phyloP scores from a whole-genome alignment of 2,329 filamentous ascomycete genomes.

The Lasiodiplodia gonubiensis region DNA sequence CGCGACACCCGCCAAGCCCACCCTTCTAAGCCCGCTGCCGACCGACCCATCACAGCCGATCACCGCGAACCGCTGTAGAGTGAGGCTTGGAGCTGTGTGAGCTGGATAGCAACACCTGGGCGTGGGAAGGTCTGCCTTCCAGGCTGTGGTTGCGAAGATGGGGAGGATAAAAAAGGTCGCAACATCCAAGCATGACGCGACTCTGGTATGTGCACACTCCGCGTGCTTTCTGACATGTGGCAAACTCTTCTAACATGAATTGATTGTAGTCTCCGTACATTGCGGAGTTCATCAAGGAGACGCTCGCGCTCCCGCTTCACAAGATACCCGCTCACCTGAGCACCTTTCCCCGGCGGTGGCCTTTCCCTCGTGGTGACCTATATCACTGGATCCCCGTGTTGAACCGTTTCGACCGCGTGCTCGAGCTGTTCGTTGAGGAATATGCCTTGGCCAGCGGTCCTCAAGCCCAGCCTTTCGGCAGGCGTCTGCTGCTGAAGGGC shows the following conservation, averaged over 20 bases:
- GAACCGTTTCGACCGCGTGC: constrained; percentile 88
- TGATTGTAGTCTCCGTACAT: constrained; percentile 79
- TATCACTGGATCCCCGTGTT: constrained; percentile 98
- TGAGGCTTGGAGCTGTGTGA: constrained; percentile 2
- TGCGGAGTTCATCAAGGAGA: constrained; percentile 75
- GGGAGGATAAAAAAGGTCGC: constrained; percentile 63
- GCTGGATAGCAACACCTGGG: constrained; percentile 25
- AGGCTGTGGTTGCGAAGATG: constrained; percentile 50
- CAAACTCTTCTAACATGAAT: constrained; percentile 1
- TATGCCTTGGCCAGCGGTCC: constrained; percentile 83
- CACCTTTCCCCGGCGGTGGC: constrained; percentile 87
- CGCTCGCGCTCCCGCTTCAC: constrained; percentile 72
- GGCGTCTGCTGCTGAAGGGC: constrained; percentile 67
- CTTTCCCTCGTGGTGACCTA: constrained; percentile 90
- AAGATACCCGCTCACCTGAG: constrained; percentile 77
- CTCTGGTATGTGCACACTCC: constrained; percentile 48
- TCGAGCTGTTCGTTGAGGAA: constrained; percentile 79
- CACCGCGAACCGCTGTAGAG: constrained; percentile 8
- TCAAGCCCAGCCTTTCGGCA: constrained; percentile 76
- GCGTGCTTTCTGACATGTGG: neutral
- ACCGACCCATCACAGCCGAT: constrained; percentile 6
- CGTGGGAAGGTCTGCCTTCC: constrained; percentile 41
- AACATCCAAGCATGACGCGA: constrained; percentile 60
- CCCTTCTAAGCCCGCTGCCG: constrained; percentile 2
- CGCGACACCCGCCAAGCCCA: constrained; percentile 22